Evolutionary conservation across 2,329 filamentous ascomycete species (phyloP), one percentile per base, ranked within the genome.

Genomic region (Ophiostoma ips): DNA sequence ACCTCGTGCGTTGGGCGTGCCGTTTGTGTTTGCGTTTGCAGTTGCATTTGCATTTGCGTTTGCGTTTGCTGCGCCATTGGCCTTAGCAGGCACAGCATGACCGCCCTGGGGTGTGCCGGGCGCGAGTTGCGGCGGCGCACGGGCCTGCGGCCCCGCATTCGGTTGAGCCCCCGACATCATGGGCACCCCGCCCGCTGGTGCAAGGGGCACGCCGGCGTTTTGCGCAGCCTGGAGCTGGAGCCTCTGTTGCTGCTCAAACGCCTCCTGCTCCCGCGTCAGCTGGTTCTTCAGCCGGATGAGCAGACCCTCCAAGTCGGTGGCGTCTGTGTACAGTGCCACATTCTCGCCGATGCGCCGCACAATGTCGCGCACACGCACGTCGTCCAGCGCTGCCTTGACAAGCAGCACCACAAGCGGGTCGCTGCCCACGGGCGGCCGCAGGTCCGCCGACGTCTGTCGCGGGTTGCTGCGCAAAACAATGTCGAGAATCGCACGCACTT

Each of bases 401-500:
- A 80, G 61, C 36, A 73, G 62, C 16, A 79, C 72, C 7, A 80
- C 71, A 6, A 80, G 60, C 2, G 72, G 68, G 54, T 80, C 75
- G 56, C 73, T 76, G 10, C 72, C 68, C 1, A 67, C 68, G 0
- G 76, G 76, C 9, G 75, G 71, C 33, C 69, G 68, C 21, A 80
- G 60, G 51, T 77, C 71, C 6, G 60, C 64, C 2, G 73, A 75
- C 40, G 69, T 75, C 55, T 79, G 75, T 12, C 68, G 67, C 3
- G 75, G 75, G 50, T 80, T 79, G 8, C 76, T 77, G 9, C 69
- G 65, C n/a, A 77, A 62, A 12, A 80, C 72, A 58, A 80, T 78
- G 45, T 73, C 73, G 35, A 76, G 65, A 55, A 79, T 82, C 15
- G 70, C 68, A 28, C 70, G 68, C 9, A 78, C 76, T 58, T 75